Base-by-base conservation (phyloP, 768 basidiomycete species). In the Suillus americanus region DNA sequence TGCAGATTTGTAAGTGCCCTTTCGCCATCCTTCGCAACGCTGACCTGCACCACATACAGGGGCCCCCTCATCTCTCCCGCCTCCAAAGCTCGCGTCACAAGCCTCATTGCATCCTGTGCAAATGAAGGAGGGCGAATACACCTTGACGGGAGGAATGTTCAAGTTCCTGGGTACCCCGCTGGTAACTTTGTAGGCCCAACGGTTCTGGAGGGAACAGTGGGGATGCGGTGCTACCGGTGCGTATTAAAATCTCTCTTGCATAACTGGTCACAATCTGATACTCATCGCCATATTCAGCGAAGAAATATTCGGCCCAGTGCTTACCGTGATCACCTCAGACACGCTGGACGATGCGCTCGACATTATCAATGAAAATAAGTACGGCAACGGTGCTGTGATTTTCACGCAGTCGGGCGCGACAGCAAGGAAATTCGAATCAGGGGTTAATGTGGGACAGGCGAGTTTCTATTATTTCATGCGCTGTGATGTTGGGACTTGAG, bases 111-210 rank as follows among this genome's bases (percentile, higher is more conserved):
- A 35, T 92, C 91, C 13, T 89, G 86, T 33, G 83, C 85, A 69
- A 79, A 84, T 46, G 89, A 98, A 77, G 97, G 95, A 18, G 97
- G 95, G 28, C 86, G 84, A 68, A 89, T 98, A 62, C 81, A 87
- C 64, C 86, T 98, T 13, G 97, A 99, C 74, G 97, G 97, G 3
- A 86, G 97, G 23, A 81, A 83, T 40, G 69, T 88, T 61, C 73
- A 79, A 60, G 90, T 96, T 6, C 81, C 86, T 0, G 86, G 81
- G 0, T 98, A 95, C 73, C 88, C 90, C 6, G 76, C 91, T 62
- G 97, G 97, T 30, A 99, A 98, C 79, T 99, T 95, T 73, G 87
- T 99, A 64, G 97, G 95, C 3, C 95, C 97, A 0, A 97, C 95
- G 1, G 83, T 99, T 61, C 83, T 98, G 62, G 89, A 96, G 74